phyloP scores from a whole-genome alignment of 768 basidiomycete species.

The Rubroboletus pulcherrimus region DNA sequence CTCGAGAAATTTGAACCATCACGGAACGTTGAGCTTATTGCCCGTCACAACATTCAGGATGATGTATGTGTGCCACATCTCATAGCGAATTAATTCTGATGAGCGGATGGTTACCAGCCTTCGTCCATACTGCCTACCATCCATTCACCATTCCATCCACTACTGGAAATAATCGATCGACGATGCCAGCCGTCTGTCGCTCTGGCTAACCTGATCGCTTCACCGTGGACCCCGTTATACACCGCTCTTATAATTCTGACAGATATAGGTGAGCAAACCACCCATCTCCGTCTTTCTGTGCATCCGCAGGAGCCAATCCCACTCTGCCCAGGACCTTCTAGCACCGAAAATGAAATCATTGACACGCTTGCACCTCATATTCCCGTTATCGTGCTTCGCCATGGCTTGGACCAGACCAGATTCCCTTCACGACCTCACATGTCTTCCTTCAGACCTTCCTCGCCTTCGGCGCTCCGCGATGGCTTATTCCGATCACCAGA shows the following conservation, averaged over 20 bases:
- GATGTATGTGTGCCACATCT: constrained; percentile 40
- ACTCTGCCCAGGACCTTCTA: constrained; percentile 23
- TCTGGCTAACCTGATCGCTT: constrained; percentile 52
- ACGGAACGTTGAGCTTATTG: constrained; percentile 60
- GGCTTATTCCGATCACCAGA: constrained; percentile 66
- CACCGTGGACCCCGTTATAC: constrained; percentile 54
- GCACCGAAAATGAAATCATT: constrained; percentile 44
- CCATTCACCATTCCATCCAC: constrained; percentile 52
- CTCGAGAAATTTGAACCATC: constrained; percentile 63
- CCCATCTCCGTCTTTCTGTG: constrained; percentile 1
- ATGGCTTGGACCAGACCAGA: constrained; percentile 32
- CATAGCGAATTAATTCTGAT: constrained; percentile 5
- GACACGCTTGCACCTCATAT: constrained; percentile 49
- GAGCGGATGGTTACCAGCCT: constrained; percentile 18
- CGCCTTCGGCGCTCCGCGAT: constrained; percentile 47
- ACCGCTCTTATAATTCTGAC: constrained; percentile 57
- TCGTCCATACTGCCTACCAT: constrained; percentile 41
- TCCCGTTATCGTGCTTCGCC: constrained; percentile 54
- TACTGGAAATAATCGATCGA: constrained; percentile 53
- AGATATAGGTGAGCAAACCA: constrained; percentile 39
- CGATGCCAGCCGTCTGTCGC: constrained; percentile 48
- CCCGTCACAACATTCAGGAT: constrained; percentile 39
- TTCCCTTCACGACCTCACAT: constrained; percentile 35
- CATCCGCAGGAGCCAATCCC: constrained; percentile 1
- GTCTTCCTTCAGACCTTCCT: constrained; percentile 55